A percentile compares a stretch with the other conserved stretches of the same genome.
Conservation (phyloP, 2,329 filamentous ascomycete genomes). For the Fusarium sp. region DNA sequence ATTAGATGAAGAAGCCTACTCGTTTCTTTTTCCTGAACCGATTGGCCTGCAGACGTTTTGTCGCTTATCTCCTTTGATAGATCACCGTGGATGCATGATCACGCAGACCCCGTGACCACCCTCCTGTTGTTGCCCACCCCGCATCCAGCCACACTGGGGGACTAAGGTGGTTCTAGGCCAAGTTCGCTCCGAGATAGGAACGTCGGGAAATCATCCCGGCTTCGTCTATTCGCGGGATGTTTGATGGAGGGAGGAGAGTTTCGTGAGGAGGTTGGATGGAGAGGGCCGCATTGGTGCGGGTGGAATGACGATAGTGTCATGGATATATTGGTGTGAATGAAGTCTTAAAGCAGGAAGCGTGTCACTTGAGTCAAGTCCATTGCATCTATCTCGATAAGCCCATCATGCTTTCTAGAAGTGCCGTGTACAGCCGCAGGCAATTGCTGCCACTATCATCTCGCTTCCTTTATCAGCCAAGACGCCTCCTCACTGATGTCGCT, state of each 20-base stretch:
- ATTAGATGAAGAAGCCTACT: conserved; percentile 4
- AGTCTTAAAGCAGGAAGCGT: background rate
- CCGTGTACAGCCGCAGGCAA: background rate
- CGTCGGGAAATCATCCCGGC: conserved; percentile 15
- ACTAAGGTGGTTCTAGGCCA: conserved; percentile 2
- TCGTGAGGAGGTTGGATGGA: background rate
- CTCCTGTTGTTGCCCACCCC: background rate
- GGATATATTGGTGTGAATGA: conserved; percentile 1
- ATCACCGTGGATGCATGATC: conserved; percentile 24
- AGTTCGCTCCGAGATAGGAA: conserved; percentile 9
- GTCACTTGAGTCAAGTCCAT: background rate
- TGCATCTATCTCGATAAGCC: background rate
- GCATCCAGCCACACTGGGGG: conserved; percentile 12
- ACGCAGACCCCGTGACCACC: conserved; percentile 19
- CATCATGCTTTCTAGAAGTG: conserved; percentile 18
- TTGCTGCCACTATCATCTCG: background rate
- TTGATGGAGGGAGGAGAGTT: background rate
- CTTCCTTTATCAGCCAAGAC: background rate
- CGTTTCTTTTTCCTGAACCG: background rate
- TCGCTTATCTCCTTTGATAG: conserved; percentile 2
- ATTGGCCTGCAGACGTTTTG: conserved; percentile 3
- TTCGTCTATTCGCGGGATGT: background rate
- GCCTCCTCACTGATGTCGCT: conserved; percentile 11
- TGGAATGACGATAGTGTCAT: background rate
- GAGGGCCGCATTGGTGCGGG: background rate